Evolutionary conservation across 257 asterid genomes (phyloP).

Genomic region (Ajuga chamaepitys): DNA sequence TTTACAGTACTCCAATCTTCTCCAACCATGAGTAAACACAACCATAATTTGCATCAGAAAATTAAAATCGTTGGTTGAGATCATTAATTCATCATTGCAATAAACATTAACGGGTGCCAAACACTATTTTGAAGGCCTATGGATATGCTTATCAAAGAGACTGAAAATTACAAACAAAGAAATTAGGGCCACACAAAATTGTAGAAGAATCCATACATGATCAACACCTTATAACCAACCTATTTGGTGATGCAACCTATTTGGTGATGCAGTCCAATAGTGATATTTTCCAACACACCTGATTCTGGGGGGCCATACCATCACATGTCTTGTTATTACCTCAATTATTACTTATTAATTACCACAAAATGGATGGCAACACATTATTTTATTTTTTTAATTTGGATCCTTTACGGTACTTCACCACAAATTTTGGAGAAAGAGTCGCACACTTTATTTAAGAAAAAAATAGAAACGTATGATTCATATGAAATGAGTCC

Average conservation of each 20-base stretch:
- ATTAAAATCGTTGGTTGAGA: too few relatives aligned
- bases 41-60: too few relatives aligned
- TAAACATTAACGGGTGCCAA: background rate
- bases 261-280: conserved; percentile 12
- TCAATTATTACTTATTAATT: conserved; percentile 25
- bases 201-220: background rate
- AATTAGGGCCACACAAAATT: background rate
- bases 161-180: background rate
- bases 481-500: too few relatives aligned
- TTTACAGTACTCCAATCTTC: too few relatives aligned
- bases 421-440: too few relatives aligned
- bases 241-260: background rate
- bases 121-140: background rate
- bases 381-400: too few relatives aligned
- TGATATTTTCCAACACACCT: background rate
- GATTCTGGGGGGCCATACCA: conserved; percentile 17
- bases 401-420: too few relatives aligned
- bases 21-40: too few relatives aligned
- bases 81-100: too few relatives aligned
- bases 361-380: background rate
- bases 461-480: too few relatives aligned
- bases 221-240: background rate
- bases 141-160: background rate
- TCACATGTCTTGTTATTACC: conserved; percentile 17
- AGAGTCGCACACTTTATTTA: too few relatives aligned